These are phyloP conservation scores for Aspergillus sp. DNA, from an alignment of 2,329 filamentous ascomycete genomes.

Conservation along the genomic window DNA sequence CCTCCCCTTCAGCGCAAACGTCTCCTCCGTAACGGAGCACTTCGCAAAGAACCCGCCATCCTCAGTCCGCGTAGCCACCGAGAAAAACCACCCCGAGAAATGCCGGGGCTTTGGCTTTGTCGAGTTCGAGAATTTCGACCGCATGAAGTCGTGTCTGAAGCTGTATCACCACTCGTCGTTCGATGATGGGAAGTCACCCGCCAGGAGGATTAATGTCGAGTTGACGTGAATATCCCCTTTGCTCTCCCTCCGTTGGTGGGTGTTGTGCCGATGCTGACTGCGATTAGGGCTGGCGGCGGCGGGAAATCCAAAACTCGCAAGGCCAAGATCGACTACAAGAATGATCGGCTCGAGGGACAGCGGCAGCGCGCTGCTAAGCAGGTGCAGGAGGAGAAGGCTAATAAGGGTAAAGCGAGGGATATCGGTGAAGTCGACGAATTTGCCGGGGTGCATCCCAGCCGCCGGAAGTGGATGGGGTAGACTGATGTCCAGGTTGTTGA, in stretches of 20 bases:
- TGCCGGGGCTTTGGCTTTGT: conserved; percentile 76
- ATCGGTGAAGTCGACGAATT: conserved; percentile 18
- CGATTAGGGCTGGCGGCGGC: conserved; percentile 61
- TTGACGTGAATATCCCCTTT: conserved; percentile 55
- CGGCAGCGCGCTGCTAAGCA: conserved; percentile 45
- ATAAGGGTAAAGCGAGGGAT: conserved; percentile 14
- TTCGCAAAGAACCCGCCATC: conserved; percentile 66
- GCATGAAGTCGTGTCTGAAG: conserved; percentile 87
- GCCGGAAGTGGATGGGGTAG: conserved; percentile 27
- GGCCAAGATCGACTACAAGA: conserved; percentile 75
- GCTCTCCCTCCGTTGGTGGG: conserved; percentile 1
- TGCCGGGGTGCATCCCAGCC: conserved; percentile 37
- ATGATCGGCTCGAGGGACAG: conserved; percentile 69
- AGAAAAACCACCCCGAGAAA: conserved; percentile 52
- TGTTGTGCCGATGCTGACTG: conserved; percentile 1
- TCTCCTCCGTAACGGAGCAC: conserved; percentile 59
- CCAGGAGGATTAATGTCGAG: conserved; percentile 83
- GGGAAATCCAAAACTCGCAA: conserved; percentile 66
- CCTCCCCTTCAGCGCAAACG: conserved; percentile 74
- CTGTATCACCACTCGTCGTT: conserved; percentile 83
- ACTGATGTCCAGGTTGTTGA: conserved; percentile 3
- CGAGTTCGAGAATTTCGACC: conserved; percentile 76
- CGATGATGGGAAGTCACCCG: conserved; percentile 43
- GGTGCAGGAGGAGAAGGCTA: conserved; percentile 36
- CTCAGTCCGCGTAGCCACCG: conserved; percentile 63